Evolutionary conservation across 345 rosid genomes (phyloP).

Genomic region (Gossypium raimondii): DNA sequence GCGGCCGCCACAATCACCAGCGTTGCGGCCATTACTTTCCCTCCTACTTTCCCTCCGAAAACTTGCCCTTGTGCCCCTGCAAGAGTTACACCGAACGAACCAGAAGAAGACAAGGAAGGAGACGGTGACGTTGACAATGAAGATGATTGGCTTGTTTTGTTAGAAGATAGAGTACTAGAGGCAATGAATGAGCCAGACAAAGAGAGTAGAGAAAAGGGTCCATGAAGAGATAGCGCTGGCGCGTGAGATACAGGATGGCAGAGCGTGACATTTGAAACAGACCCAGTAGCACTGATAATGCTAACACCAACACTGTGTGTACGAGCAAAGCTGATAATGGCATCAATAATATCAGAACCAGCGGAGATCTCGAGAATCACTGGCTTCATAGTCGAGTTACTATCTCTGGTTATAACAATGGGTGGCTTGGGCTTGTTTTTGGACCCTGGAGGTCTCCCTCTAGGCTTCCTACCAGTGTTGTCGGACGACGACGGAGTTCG

Average conservation of each 20-base stretch:
- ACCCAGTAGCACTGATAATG: constrained; percentile 41
- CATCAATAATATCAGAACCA: constrained; percentile 44
- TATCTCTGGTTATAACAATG: constrained; percentile 32
- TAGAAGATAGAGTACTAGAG: background rate
- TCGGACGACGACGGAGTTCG: background rate
- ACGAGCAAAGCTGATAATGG: constrained; percentile 34
- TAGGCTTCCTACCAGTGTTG: constrained; percentile 25
- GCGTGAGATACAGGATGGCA: constrained; percentile 42
- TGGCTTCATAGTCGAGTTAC: constrained; percentile 41
- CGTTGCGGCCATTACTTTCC: constrained; percentile 40
- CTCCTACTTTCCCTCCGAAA: constrained; percentile 52
- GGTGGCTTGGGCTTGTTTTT: constrained; percentile 64
- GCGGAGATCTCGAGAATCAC: constrained; percentile 48
- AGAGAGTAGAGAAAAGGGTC: constrained; percentile 46
- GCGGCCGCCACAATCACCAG: constrained; percentile 40
- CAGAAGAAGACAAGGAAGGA: background rate
- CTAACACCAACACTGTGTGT: constrained; percentile 28
- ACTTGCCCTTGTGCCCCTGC: constrained; percentile 52
- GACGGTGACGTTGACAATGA: constrained; percentile 6
- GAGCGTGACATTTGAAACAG: constrained; percentile 44
- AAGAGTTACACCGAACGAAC: constrained; percentile 43
- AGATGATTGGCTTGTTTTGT: background rate
- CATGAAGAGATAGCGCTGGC: constrained; percentile 43
- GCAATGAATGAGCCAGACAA: constrained; percentile 41
- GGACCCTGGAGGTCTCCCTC: constrained; percentile 59